Base-by-base conservation (phyloP, 371 early-diverging fungal species). In the Actinomortierella wolfii region DNA sequence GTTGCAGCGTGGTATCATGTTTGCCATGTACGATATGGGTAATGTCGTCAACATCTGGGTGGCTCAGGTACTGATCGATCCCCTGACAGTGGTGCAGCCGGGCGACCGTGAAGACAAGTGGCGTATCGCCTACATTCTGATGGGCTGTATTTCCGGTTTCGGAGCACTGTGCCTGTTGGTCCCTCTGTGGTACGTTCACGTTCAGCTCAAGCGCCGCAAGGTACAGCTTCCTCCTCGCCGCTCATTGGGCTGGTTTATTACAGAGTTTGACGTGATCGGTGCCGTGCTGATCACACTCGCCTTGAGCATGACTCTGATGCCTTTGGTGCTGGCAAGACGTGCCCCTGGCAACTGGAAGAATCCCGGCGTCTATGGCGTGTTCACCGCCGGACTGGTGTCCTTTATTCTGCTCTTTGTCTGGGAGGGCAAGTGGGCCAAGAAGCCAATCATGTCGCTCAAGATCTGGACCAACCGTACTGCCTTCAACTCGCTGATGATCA, bases 401-500 rank as follows among this genome's bases (percentile, higher is more conserved):
- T 53, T 53, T 14, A 24, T 11, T 41, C 11, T 53, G 9, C 41
- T 53, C 21, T 39, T 41, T 14, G 8, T 53, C 54, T 53, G 54
- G 54, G 54, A 53, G 41, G 24, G 20, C 15, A 39, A 41, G 41
- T 53, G 24, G 18, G 41, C 54, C 23, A 41, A 39, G 23, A 3
- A 24, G 23, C 54, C 54, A 23, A 53, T 53, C 41, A 53, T 53
- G 54, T 53, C 54, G 39, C 20, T 23, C 41, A 42, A 53, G 54
- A 53, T 53, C 41, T 53, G 54, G 54, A 42, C 54, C 21, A 53
- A 53, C 54, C 54, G 54, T 6, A 53, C 54, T 0, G 54, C 54
- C 24, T 53, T 53, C 15, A 15, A 24, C 24, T 6, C 41, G 13
- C 24, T 53, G 41, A 53, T 53, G 54, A 53, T 53, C 41, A 53